These are phyloP conservation scores for Arabidopsis arenosa DNA, from an alignment of 345 rosid genomes.

Conservation along the genomic window DNA sequence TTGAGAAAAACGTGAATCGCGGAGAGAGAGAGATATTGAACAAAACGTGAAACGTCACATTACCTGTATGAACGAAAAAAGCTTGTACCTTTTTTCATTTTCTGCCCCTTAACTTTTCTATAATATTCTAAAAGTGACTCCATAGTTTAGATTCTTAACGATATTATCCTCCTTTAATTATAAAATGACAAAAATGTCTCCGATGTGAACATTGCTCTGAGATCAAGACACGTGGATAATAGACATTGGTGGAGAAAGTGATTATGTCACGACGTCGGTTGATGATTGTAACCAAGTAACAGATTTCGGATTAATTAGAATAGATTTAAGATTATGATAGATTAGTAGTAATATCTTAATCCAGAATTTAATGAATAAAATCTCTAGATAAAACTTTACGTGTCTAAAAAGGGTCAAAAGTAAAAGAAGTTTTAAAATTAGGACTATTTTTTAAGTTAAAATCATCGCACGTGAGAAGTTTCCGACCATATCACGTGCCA, in stretches of 20 bases:
- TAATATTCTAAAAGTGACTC: constrained; percentile 28
- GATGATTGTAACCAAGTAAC: background rate
- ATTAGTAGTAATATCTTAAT: background rate
- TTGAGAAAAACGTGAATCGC: constrained; percentile 32
- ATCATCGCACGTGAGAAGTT: constrained; percentile 38
- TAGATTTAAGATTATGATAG: background rate
- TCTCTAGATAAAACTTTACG: constrained; percentile 21
- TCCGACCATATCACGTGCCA: constrained; percentile 42
- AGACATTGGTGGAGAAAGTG: background rate
- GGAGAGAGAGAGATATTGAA: constrained; percentile 26
- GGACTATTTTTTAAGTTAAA: background rate
- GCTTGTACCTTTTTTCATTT: constrained; percentile 7
- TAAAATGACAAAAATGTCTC: background rate
- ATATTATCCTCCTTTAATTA: constrained; percentile 12
- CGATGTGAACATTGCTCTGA: background rate
- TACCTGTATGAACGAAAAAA: constrained; percentile 31
- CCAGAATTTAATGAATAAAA: constrained; percentile 14
- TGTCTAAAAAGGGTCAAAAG: constrained; percentile 28
- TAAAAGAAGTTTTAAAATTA: background rate
- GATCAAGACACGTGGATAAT: background rate
- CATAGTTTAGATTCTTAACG: constrained; percentile 20
- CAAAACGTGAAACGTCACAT: constrained; percentile 38
- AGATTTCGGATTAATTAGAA: background rate
- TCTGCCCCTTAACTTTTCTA: constrained; percentile 1
- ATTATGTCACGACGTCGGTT: background rate